These are phyloP conservation scores for Pichia sp. DNA, from an alignment of 1,139 yeast genomes.

Conservation along the genomic window DNA sequence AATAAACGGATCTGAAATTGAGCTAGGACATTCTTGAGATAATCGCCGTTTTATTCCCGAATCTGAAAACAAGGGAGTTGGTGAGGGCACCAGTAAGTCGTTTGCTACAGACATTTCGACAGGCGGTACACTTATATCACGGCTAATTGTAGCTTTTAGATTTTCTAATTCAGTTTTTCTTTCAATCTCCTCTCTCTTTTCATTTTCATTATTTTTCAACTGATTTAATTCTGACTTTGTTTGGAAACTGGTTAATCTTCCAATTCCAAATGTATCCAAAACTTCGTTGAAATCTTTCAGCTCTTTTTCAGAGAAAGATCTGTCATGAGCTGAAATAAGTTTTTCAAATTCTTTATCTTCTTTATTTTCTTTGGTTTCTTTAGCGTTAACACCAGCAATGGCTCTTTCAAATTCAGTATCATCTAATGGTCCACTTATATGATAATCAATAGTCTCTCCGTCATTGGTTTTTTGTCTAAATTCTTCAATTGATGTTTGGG, in stretches of 20 bases:
- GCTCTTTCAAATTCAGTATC: conserved; percentile 8
- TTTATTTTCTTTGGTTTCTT: conserved; percentile 16
- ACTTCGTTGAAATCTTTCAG: conserved; percentile 10
- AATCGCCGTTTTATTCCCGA: too few species aligned
- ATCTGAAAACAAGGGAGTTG: too few species aligned
- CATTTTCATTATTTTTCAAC: not conserved
- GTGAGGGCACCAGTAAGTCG: too few species aligned
- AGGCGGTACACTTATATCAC: not conserved
- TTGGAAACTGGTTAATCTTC: not conserved
- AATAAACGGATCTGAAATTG: not conserved
- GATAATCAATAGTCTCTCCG: conserved; percentile 9
- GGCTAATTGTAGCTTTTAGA: not conserved
- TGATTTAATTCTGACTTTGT: not conserved
- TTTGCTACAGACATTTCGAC: too few species aligned
- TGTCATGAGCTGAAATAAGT: conserved; percentile 13
- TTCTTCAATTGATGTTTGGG: conserved; percentile 15
- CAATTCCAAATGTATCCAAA: conserved; percentile 3
- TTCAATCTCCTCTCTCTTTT: not conserved
- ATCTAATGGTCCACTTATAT: conserved; percentile 3
- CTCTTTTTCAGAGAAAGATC: conserved; percentile 8
- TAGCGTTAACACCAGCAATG: conserved; percentile 6
- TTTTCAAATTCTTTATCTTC: conserved; percentile 17
- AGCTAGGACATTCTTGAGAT: too few species aligned
- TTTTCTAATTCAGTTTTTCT: not conserved
- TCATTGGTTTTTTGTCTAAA: conserved; percentile 15